Evolutionary conservation across 768 basidiomycete genomes (phyloP), one percentile per base, ranked within the genome.

Genomic region (Collybia sp.): DNA sequence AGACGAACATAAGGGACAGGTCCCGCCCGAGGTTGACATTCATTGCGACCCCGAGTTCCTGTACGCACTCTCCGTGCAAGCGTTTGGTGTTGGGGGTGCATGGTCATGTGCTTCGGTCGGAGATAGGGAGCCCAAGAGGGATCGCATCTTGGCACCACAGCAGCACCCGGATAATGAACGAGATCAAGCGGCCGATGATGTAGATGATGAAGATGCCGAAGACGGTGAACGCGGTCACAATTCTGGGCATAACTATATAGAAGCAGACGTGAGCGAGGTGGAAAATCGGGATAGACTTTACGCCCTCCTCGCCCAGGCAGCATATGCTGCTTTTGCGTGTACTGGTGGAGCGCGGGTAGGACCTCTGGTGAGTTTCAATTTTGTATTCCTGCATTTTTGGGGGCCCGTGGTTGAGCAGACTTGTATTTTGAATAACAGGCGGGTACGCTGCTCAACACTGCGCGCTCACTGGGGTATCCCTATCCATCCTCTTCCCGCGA

Each of bases 361-460:
- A 8, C 25, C 25, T 25, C 25, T 25, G 25, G 25, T 25, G 25
- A 25, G 25, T 25, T 25, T 25, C 25, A 4, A 4, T 25, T 25
- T 8, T 25, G 25, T 4, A 4, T 25, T 8, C 25, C 25, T 3
- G 3, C 4, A 3, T 25, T 25, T 8, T 25, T 25, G 25, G 25
- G 25, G 25, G 25, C 25, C 25, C 25, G 25, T 25, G 25, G 25
- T 8, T 25, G 25, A 25, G 25, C 25, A 8, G 25, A 4, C 25
- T 25, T 25, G 25, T 25, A 25, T 31, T 47, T 25, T 33, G 12
- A 31, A 45, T 36, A 43, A 2, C 52, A 83, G 82, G 70, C 83
- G 11, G 83, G 83, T 16, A 87, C 86, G 65, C 74, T 85, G 66
- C 75, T 88, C 43, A 83, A 78, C 50, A 60, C 79, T 6, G 85